Conservation (phyloP, 2,329 filamentous ascomycete species). For the Dichotomopilus funicola region DNA sequence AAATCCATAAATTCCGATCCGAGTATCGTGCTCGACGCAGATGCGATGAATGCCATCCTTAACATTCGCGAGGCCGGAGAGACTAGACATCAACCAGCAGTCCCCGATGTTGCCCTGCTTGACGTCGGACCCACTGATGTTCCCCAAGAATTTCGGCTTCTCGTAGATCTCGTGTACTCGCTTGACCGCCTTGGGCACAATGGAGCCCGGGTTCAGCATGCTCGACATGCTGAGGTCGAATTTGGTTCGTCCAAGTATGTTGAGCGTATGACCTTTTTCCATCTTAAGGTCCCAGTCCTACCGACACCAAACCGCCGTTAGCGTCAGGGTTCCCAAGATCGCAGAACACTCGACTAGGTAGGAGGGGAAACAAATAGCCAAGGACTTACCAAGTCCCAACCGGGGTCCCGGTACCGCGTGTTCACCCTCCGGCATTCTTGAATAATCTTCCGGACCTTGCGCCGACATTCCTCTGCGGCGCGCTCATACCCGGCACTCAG, state of each 20-base stretch:
- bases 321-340: background rate
- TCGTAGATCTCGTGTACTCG: slow-evolving; percentile 69
- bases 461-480: slow-evolving; percentile 56
- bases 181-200: slow-evolving; percentile 67
- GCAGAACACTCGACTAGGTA: background rate
- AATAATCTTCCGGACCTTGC: slow-evolving; percentile 56
- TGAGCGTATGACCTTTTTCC: slow-evolving; percentile 50
- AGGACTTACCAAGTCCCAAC: slow-evolving; percentile 48
- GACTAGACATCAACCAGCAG: slow-evolving; percentile 75
- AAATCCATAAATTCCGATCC: slow-evolving; percentile 82
- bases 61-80: slow-evolving; percentile 71
- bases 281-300: slow-evolving; percentile 64
- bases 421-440: slow-evolving; percentile 66
- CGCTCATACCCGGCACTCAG: slow-evolving; percentile 56
- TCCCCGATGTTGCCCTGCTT: slow-evolving; percentile 74
- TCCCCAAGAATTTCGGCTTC: slow-evolving; percentile 60
- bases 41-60: slow-evolving; percentile 62
- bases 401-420: slow-evolving; percentile 68
- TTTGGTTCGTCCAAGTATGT: slow-evolving; percentile 44
- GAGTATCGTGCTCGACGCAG: slow-evolving; percentile 67
- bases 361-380: slow-evolving; percentile 12
- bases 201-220: slow-evolving; percentile 40
- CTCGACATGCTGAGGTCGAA: slow-evolving; percentile 46
- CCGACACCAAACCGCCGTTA: background rate
- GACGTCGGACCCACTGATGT: slow-evolving; percentile 64